Base-by-base conservation (phyloP, 2,329 filamentous ascomycete species). In the Lasiodiplodia gonubiensis region DNA sequence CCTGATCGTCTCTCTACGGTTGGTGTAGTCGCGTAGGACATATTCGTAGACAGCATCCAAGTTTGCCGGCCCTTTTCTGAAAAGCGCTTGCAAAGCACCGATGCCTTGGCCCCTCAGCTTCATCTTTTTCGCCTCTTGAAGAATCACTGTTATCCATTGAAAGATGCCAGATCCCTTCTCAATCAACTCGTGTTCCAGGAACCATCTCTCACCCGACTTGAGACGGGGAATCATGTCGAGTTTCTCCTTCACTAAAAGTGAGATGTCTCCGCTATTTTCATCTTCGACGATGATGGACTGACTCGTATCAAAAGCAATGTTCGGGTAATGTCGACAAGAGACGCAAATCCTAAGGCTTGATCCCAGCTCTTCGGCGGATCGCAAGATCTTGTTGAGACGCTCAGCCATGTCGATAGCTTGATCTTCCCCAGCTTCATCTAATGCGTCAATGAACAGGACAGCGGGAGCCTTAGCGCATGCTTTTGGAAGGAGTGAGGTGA, bases 391-490 rank as follows among this genome's bases (percentile, higher is more conserved):
- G 3, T 49, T 23, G n/a, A 21, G 21, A 11, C 10, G 18, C 48
- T 23, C 18, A 10, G n/a, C 10, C n/a, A 49, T 23, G 48, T 21
- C 48, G 2, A 21, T 49, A 8, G 48, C 48, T 21, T 3, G 18
- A n/a, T 49, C 48, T 23, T 51, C 48, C 27, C 48, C 48, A 23
- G 23, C 48, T 51, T 51, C 48, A 51, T 51, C 48, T 21, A 51
- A 16, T 3, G 48, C 48, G 21, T 51, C 48, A 23, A 51, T 14
- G 4, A 51, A 51, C 11, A 51, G 18, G 21, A 25, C 11, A 23
- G 11, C 11, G 6, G 48, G n/a, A 23, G 18, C 4, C 2, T 49
- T 49, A 4, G 18, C 18, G n/a, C 48, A 49, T 18, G n/a, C 48
- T 11, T 23, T 49, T 23, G n/a, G n/a, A 11, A 49, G 2, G n/a